A percentile compares a stretch with the other conserved stretches of the same genome.
These are phyloP conservation scores for Agastache rugosa DNA, from an alignment of 257 asterid genomes.

Conservation along the genomic window DNA sequence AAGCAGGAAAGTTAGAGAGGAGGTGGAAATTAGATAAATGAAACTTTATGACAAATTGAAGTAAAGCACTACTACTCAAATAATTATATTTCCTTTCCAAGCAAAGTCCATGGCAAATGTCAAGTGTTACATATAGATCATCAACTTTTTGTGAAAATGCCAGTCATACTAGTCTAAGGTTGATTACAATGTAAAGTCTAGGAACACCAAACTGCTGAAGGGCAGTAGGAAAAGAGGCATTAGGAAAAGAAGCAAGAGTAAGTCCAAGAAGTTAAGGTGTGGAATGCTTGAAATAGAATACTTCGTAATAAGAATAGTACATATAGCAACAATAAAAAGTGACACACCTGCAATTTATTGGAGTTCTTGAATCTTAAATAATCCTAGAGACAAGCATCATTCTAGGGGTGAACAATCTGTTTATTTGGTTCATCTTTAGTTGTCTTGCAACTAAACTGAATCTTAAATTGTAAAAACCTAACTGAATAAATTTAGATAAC, in stretches of 20 bases:
- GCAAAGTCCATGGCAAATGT: constrained; percentile 24
- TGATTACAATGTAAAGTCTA: neutral
- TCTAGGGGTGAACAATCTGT: too few relatives aligned
- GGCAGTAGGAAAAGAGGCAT: neutral
- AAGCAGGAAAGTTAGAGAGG: constrained; percentile 29
- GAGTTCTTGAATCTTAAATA: too few relatives aligned
- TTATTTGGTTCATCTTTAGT: too few relatives aligned
- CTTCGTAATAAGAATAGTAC: too few relatives aligned
- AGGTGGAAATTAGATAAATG: constrained; percentile 26
- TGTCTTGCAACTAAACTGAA: too few relatives aligned
- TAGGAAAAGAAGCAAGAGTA: neutral
- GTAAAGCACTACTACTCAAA: constrained; percentile 3
- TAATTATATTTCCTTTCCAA: neutral
- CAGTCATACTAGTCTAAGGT: neutral
- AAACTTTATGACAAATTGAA: constrained; percentile 4
- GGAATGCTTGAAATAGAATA: neutral
- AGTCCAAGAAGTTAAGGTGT: constrained; percentile 11
- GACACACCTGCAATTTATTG: too few relatives aligned
- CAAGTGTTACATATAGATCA: constrained; percentile 18
- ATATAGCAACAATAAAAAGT: too few relatives aligned
- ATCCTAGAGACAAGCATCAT: too few relatives aligned
- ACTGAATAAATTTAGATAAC: too few relatives aligned
- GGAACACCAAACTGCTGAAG: constrained; percentile 3
- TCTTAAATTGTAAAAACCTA: too few relatives aligned
- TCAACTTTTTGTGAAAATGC: constrained; percentile 23